phyloP scores from a whole-genome alignment of 2,329 filamentous ascomycete species.

The Periconia macrospinosa region DNA sequence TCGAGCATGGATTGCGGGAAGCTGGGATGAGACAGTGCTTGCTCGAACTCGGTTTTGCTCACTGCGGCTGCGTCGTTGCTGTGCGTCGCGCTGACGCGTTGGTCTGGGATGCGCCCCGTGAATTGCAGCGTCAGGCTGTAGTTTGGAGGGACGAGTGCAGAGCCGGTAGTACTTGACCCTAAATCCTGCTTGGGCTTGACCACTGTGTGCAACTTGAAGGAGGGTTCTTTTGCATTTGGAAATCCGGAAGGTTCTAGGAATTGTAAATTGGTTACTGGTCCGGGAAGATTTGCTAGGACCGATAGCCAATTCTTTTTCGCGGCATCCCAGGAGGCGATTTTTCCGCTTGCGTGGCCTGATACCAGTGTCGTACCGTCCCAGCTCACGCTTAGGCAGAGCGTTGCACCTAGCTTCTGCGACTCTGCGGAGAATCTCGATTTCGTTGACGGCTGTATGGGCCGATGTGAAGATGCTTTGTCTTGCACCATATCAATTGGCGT shows the following conservation, averaged over 20 bases:
- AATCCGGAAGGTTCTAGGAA: conserved; percentile 66
- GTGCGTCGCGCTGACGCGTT: conserved; percentile 35
- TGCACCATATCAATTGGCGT: conserved; percentile 43
- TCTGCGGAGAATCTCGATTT: conserved; percentile 52
- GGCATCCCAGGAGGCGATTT: conserved; percentile 79
- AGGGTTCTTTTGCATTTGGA: conserved; percentile 33
- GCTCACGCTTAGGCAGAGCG: conserved; percentile 70
- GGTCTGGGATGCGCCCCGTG: conserved; percentile 32
- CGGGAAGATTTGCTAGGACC: conserved; percentile 72
- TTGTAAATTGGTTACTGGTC: conserved; percentile 79
- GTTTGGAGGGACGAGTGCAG: conserved; percentile 51
- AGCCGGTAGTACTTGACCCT: conserved; percentile 33
- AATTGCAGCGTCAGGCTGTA: conserved; percentile 70
- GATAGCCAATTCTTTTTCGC: conserved; percentile 68
- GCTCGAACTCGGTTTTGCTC: conserved; percentile 37
- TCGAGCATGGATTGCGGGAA: conserved; percentile 48
- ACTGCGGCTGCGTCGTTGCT: conserved; percentile 1
- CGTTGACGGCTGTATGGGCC: conserved; percentile 49
- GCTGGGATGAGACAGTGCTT: conserved; percentile 46
- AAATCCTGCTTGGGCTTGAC: conserved; percentile 78
- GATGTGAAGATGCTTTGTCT: conserved; percentile 60
- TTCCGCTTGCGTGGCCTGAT: conserved; percentile 80
- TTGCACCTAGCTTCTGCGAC: conserved; percentile 66
- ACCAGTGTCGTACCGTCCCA: conserved; percentile 81
- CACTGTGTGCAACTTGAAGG: conserved; percentile 61